Evolutionary conservation across 495 filamentous ascomycete genomes (phyloP).

Genomic region (Pseudevernia furfuracea): DNA sequence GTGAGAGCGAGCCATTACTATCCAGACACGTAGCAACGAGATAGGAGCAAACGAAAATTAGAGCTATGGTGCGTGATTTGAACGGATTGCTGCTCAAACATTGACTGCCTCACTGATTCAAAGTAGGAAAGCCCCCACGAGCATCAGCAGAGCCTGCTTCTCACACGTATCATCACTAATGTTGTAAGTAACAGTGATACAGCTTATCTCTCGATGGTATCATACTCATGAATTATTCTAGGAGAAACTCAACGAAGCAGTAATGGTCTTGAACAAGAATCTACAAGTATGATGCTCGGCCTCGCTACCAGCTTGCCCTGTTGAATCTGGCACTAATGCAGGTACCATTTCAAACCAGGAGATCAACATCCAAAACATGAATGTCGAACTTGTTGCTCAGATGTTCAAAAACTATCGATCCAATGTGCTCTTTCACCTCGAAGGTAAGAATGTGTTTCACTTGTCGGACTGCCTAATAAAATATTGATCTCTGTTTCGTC

Average conservation of each 20-base stretch:
- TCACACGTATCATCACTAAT: conserved; percentile 94
- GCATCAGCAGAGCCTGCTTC: conserved; percentile 86
- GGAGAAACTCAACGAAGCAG: conserved; percentile 96
- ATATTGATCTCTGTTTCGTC: not conserved
- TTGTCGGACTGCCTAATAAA: not conserved
- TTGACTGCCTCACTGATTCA: not conserved
- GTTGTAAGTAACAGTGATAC: conserved; percentile 54
- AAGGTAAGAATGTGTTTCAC: conserved; percentile 52
- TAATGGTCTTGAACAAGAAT: conserved; percentile 84
- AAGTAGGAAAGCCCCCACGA: conserved; percentile 90
- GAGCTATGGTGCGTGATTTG: conserved; percentile 10
- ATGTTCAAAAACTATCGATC: conserved; percentile 99
- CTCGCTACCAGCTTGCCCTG: not conserved
- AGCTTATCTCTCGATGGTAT: not conserved
- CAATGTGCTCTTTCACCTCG: conserved; percentile 93
- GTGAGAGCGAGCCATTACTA: no score
- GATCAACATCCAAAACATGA: conserved; percentile 97
- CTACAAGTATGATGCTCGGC: conserved; percentile 56
- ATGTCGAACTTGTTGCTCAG: conserved; percentile 92
- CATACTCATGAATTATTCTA: conserved; percentile 31
- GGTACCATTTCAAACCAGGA: conserved; percentile 48
- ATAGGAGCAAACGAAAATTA: not conserved
- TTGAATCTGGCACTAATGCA: conserved; percentile 17
- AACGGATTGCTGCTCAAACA: not conserved
- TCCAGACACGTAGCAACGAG: not conserved